phyloP scores from a whole-genome alignment of 2,329 filamentous ascomycete genomes.

The Exophiala oligosperma region DNA sequence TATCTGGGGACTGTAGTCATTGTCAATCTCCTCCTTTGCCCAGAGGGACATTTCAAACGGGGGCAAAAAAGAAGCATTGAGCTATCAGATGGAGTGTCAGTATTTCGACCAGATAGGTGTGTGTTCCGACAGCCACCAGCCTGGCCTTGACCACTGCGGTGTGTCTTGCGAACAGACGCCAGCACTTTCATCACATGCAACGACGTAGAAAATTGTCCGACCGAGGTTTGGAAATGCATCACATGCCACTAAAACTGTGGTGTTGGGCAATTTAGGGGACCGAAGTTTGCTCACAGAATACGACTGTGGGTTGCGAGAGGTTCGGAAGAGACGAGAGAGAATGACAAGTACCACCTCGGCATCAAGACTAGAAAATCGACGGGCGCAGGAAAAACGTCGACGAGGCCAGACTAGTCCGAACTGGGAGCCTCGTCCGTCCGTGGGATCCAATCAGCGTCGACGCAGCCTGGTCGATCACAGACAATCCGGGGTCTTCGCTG shows the following conservation, averaged over 20 bases:
- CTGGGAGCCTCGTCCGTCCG: neutral
- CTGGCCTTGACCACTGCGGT: no score
- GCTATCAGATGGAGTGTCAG: neutral
- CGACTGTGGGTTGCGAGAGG: neutral
- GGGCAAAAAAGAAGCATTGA: no score
- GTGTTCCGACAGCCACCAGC: no score
- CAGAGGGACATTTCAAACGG: neutral
- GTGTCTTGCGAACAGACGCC: no score
- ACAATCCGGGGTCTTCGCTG: neutral
- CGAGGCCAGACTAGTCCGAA: neutral
- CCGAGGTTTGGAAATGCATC: neutral
- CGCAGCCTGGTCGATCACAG: neutral
- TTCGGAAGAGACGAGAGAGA: neutral
- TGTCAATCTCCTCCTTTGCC: neutral
- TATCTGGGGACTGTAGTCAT: neutral
- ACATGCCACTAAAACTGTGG: neutral
- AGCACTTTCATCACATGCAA: neutral
- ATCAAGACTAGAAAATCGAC: no score
- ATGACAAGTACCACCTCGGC: neutral
- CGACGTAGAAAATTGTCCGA: neutral
- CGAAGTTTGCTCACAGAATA: no score
- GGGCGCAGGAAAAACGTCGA: neutral
- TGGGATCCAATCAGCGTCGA: neutral
- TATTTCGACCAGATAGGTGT: neutral
- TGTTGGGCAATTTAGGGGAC: no score